Evolutionary conservation across 306 rosid species (phyloP).

Genomic region (Sechiopsis laciniata): DNA sequence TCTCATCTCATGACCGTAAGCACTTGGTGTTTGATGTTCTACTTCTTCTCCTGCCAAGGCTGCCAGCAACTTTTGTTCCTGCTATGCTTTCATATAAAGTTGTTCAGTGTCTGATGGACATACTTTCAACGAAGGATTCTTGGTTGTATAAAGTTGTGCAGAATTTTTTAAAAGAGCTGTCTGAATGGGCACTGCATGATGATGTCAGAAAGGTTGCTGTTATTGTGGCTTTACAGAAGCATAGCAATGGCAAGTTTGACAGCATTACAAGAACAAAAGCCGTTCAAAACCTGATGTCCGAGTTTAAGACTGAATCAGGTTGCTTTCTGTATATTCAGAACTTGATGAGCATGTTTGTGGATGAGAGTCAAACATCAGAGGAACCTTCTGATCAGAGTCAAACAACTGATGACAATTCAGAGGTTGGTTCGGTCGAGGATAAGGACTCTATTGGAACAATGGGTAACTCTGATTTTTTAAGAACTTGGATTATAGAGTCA

Average conservation of each 20-base stretch:
- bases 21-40: conserved; percentile 76
- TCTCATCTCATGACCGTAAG: conserved; percentile 96
- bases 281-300: conserved; percentile 73
- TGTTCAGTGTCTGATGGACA: conserved; percentile 81
- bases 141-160: conserved; percentile 82
- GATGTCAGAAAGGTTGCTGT: conserved; percentile 80
- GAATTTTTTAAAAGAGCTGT: conserved; percentile 59
- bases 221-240: conserved; percentile 84
- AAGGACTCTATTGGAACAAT: conserved; percentile 51
- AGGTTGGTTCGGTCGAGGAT: conserved; percentile 75
- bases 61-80: conserved; percentile 71
- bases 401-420: conserved; percentile 95
- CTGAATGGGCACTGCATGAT: conserved; percentile 70
- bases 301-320: conserved; percentile 71
- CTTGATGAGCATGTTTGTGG: conserved; percentile 66
- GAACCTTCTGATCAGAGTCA: conserved; percentile 99
- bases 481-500: conserved; percentile 88
- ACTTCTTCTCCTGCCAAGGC: conserved; percentile 59
- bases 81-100: conserved; percentile 63
- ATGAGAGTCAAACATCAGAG: conserved; percentile 67
- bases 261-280: conserved; percentile 52
- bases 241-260: conserved; percentile 83
- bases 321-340: conserved; percentile 82
- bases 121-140: conserved; percentile 66
- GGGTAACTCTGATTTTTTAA: conserved; percentile 69